Evolutionary conservation across 1,284 basidiomycete genomes (phyloP).

Genomic region (Ustilago crameri): DNA sequence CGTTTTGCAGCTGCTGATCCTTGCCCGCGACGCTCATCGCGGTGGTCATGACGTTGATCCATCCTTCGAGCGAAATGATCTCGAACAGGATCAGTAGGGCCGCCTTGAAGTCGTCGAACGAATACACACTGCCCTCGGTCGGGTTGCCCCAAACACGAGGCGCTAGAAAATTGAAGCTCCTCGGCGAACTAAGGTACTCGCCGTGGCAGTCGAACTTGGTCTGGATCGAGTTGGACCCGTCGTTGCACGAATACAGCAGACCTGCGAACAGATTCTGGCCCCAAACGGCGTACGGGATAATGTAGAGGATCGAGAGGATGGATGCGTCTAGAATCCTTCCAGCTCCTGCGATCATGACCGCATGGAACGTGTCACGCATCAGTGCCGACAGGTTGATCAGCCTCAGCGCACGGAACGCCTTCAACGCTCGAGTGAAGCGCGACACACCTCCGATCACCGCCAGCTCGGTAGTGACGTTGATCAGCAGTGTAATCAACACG

Average conservation of each 20-base stretch:
- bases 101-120: conserved; percentile 87
- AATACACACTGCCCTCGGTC: conserved; percentile 82
- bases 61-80: conserved; percentile 92
- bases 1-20: conserved; percentile 59
- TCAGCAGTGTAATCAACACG: conserved; percentile 82
- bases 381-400: conserved; percentile 77
- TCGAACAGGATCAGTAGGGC: conserved; percentile 94
- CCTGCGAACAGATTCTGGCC: conserved; percentile 93
- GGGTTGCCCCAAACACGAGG: conserved; percentile 92
- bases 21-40: conserved; percentile 82
- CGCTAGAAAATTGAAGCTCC: conserved; percentile 76
- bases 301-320: conserved; percentile 87
- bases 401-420: conserved; percentile 87
- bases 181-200: conserved; percentile 74
- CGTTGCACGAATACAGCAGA: conserved; percentile 86
- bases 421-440: conserved; percentile 84
- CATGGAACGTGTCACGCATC: conserved; percentile 91
- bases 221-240: conserved; percentile 71
- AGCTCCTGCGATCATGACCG: conserved; percentile 88
- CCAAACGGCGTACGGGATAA: conserved; percentile 98
- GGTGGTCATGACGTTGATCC: conserved; percentile 89
- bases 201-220: conserved; percentile 78
- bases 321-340: conserved; percentile 88
- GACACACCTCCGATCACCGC: conserved; percentile 80
- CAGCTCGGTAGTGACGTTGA: conserved; percentile 83